phyloP scores from a whole-genome alignment of 2,329 filamentous ascomycete genomes.

The Stagonosporopsis vannaccii region DNA sequence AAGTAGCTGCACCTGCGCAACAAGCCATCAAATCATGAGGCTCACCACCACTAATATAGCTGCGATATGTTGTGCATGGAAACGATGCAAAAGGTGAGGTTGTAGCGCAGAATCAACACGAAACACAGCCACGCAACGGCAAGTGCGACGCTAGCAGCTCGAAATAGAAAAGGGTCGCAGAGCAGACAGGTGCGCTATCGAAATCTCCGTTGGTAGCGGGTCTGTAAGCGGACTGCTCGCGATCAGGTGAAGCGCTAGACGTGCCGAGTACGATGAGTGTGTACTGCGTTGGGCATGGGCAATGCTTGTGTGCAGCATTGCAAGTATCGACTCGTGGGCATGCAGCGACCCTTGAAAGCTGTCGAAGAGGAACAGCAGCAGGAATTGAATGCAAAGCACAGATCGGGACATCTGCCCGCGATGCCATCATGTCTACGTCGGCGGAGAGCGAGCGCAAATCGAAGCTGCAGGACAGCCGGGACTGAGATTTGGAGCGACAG shows the following conservation, averaged over 20 bases:
- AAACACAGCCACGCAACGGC: conserved; percentile 16
- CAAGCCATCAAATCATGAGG: neutral
- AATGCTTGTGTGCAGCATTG: conserved; percentile 6
- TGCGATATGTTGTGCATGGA: conserved; percentile 8
- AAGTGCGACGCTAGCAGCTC: conserved; percentile 1
- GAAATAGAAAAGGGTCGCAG: conserved; percentile 15
- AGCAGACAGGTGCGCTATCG: conserved; percentile 10
- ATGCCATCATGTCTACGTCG: conserved; percentile 21
- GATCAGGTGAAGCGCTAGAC: conserved; percentile 19
- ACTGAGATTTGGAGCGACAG: conserved; percentile 20
- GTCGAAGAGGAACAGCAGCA: neutral
- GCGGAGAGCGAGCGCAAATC: conserved; percentile 5
- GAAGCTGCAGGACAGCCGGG: neutral
- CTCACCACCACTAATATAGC: conserved; percentile 10
- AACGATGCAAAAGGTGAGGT: neutral
- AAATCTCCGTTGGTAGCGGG: conserved; percentile 14
- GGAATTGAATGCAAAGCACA: conserved; percentile 1
- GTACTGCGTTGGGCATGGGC: conserved; percentile 14
- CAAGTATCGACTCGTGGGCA: conserved; percentile 13
- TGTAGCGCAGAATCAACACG: conserved; percentile 4
- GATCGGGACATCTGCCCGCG: conserved; percentile 6
- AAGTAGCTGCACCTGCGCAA: conserved; percentile 6
- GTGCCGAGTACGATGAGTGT: conserved; percentile 13
- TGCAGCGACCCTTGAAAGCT: conserved; percentile 1
- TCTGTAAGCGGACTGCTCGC: neutral